Percentiles rank a stretch among this genome's conserved stretches.
These are phyloP conservation scores for Phaeosphaeria sp. DNA, from an alignment of 2,329 filamentous ascomycete genomes.

Conservation along the genomic window DNA sequence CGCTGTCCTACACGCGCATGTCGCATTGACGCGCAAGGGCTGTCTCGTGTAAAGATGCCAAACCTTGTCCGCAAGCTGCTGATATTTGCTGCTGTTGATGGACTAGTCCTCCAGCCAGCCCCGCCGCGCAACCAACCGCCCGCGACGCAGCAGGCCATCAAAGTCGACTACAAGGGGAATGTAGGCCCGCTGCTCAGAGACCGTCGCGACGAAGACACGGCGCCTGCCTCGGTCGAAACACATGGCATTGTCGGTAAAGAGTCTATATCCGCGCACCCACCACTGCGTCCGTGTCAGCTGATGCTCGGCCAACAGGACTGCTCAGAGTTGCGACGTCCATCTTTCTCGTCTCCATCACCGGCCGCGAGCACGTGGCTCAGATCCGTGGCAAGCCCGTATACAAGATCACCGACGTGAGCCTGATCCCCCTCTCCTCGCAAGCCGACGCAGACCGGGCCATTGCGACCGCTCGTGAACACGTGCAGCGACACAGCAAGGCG, in stretches of 20 bases:
- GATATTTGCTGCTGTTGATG: constrained; percentile 82
- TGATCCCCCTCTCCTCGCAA: constrained; percentile 86
- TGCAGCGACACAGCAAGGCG: constrained; percentile 46
- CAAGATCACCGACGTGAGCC: constrained; percentile 83
- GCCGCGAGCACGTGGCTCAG: constrained; percentile 86
- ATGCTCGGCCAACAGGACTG: constrained; percentile 65
- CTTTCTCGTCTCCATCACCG: constrained; percentile 86
- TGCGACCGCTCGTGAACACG: constrained; percentile 61
- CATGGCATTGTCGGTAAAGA: constrained; percentile 64
- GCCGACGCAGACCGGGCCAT: constrained; percentile 77
- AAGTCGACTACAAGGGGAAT: constrained; percentile 72
- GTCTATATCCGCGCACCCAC: constrained; percentile 3
- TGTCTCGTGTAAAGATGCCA: constrained; percentile 65
- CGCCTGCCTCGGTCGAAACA: constrained; percentile 53
- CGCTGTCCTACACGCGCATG: neutral
- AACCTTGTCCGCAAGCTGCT: constrained; percentile 79
- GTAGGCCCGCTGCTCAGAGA: constrained; percentile 57
- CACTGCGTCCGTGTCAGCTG: neutral
- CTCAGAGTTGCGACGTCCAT: constrained; percentile 81
- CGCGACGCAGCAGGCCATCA: constrained; percentile 63
- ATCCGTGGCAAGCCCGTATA: constrained; percentile 84
- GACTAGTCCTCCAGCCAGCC: constrained; percentile 79
- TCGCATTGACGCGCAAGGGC: constrained; percentile 4
- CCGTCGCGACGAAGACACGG: constrained; percentile 46
- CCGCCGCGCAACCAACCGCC: constrained; percentile 63